Conservation (phyloP, 2,329 filamentous ascomycete genomes). For the Phialocephala sp. region DNA sequence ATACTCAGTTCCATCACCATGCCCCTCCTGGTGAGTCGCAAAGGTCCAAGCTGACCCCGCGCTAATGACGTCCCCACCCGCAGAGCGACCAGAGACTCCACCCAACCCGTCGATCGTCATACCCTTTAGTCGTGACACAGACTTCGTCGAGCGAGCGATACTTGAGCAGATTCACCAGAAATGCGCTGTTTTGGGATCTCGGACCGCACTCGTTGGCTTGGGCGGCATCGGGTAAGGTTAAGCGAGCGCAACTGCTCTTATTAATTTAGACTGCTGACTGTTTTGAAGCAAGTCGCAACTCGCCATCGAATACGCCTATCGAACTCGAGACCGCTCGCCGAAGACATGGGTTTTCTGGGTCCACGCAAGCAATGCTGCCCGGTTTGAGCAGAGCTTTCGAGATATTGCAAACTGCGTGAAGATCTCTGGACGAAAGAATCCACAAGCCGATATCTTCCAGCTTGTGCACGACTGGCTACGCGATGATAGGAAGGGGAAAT, state of each 20-base stretch:
- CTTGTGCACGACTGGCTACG: constrained; percentile 39
- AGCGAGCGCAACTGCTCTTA: not conserved
- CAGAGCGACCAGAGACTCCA: constrained; percentile 33
- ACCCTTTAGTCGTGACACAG: constrained; percentile 34
- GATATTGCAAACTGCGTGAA: constrained; percentile 5
- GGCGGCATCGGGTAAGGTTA: constrained; percentile 16
- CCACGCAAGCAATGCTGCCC: constrained; percentile 8
- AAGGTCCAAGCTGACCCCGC: constrained; percentile 31
- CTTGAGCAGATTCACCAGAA: constrained; percentile 39
- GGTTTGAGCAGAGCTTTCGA: constrained; percentile 12
- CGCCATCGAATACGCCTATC: constrained; percentile 44
- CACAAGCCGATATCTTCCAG: constrained; percentile 40
- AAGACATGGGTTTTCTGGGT: constrained; percentile 47
- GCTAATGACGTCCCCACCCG: constrained; percentile 30
- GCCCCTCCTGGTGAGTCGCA: constrained; percentile 33
- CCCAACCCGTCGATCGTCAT: constrained; percentile 32
- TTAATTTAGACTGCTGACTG: constrained; percentile 11
- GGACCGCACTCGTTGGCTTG: constrained; percentile 20
- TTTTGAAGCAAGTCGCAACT: constrained; percentile 42
- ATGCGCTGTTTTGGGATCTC: constrained; percentile 32
- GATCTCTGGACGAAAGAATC: constrained; percentile 36
- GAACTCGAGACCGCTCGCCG: constrained; percentile 30
- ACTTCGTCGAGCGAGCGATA: constrained; percentile 31
- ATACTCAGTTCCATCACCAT: constrained; percentile 33
- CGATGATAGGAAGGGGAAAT: constrained; percentile 31